phyloP scores from a whole-genome alignment of 176 grass and related monocot genomes.

The Neostapfia colusana region DNA sequence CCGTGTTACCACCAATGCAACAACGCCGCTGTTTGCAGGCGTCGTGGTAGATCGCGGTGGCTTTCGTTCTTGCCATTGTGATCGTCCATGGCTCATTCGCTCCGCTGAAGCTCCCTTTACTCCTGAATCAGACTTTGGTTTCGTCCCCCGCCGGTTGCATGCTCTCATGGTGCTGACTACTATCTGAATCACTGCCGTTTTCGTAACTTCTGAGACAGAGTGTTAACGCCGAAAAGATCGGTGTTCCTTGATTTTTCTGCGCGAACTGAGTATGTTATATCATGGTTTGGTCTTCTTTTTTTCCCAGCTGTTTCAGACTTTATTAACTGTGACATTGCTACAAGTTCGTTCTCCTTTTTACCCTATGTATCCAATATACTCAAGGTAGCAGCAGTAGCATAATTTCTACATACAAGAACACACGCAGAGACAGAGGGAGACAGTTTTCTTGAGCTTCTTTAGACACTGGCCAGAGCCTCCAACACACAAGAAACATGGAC shows the following conservation, averaged over 20 bases:
- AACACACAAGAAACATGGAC: slow-evolving; percentile 7
- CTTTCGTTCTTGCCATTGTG: not conserved
- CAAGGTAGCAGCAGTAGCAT: not conserved
- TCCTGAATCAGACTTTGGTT: not conserved
- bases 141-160: not conserved
- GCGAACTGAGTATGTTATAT: not conserved
- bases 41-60: not conserved
- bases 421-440: not conserved
- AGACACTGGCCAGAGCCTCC: slow-evolving; percentile 36
- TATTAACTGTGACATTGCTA: too few species aligned
- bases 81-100: not conserved
- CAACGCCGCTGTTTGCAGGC: too few species aligned
- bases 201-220: not conserved
- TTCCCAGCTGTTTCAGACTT: not conserved
- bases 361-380: too few species aligned
- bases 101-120: slow-evolving; percentile 15
- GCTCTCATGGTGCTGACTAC: not conserved
- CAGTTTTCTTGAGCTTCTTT: slow-evolving; percentile 33
- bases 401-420: slow-evolving; percentile 28
- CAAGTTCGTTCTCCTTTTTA: too few species aligned
- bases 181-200: slow-evolving; percentile 19
- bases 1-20: too few species aligned
- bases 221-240: not conserved
- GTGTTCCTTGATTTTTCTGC: not conserved
- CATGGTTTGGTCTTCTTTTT: too few species aligned